Base-by-base conservation (phyloP, 768 basidiomycete species). In the Collybia sp. region DNA sequence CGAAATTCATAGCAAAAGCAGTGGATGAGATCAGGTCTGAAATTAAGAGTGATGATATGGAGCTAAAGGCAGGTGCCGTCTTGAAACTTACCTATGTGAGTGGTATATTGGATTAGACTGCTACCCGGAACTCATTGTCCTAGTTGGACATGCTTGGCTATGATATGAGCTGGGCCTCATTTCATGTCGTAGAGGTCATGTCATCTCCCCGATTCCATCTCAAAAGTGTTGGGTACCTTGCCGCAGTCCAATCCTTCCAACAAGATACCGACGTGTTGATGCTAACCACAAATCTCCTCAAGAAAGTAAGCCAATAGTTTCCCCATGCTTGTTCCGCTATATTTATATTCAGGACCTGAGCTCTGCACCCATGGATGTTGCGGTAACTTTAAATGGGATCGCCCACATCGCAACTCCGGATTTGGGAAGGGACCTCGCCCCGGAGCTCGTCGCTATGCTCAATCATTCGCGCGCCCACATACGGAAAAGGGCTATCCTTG, bases 121-220 rank as follows among this genome's bases (percentile, higher is more conserved):
- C 42, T 38, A 13, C 50, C 40, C 30, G 42, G 32, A 50, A 8
- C 25, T 31, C 49, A 31, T 17, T 30, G 25, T 47, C n/a, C 50
- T 50, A 98, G 95, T 83, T 99, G 52, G 92, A 98, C 62, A 98
- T 99, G 96, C 68, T 99, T 43, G 96, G 85, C 44, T 93, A 86
- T 60, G 93, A 88, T 69, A 96, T 88, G 83, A 80, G 81, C 48
- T 96, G 93, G 83, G 94, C 94, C 38, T 90, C 96, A 6, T 99
- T 99, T 58, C 84, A 95, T 63, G 88, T 99, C 44, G 85, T 98
- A 5, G 96, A 99, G 61, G 93, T 95, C 63, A 99, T 99, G 96
- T 93, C 93, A 32, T 93, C 93, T 3, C 71, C 87, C 3, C 85
- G 85, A 60, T 80, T 85, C 53, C 94, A 98, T 66, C 75, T 98